Evolutionary conservation across 2,329 filamentous ascomycete genomes (phyloP).

Genomic region (Coniochaeta hoffmannii): DNA sequence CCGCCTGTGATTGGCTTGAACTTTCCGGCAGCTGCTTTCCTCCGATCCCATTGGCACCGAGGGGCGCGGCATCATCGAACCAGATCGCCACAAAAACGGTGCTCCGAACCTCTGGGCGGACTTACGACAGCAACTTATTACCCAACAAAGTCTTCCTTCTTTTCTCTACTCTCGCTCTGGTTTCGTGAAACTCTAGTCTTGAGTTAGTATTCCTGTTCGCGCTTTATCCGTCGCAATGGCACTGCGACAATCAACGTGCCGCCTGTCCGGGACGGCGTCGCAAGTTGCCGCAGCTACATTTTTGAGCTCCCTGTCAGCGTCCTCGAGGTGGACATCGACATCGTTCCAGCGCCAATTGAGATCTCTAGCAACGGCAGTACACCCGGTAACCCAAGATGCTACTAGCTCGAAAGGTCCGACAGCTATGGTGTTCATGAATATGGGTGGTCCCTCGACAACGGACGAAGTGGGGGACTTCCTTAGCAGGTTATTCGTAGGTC

Average conservation of each 20-base stretch:
- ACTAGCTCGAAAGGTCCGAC: conserved; percentile 70
- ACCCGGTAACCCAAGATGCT: conserved; percentile 73
- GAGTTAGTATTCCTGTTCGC: too few relatives aligned
- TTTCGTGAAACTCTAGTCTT: too few relatives aligned
- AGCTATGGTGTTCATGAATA: conserved; percentile 98
- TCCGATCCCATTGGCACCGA: neutral
- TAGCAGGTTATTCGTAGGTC: conserved; percentile 79
- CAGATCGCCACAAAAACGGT: conserved; percentile 1
- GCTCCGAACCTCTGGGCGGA: neutral
- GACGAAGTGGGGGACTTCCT: conserved; percentile 86
- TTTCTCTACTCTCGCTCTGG: neutral
- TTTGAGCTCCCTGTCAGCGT: conserved; percentile 20
- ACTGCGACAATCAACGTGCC: conserved; percentile 28
- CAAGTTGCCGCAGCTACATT: conserved; percentile 15
- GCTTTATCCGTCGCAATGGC: conserved; percentile 23
- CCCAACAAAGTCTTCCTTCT: neutral
- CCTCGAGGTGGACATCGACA: conserved; percentile 1
- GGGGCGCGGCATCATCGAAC: conserved; percentile 1
- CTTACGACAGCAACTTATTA: neutral
- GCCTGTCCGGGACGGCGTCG: conserved; percentile 24
- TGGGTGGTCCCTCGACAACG: conserved; percentile 88
- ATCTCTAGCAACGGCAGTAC: conserved; percentile 54
- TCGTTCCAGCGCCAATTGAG: conserved; percentile 28
- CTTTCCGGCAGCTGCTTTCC: neutral
- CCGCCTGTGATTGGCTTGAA: neutral